phyloP scores from a whole-genome alignment of 495 filamentous ascomycete species.

The Pyrenula aspistea region DNA sequence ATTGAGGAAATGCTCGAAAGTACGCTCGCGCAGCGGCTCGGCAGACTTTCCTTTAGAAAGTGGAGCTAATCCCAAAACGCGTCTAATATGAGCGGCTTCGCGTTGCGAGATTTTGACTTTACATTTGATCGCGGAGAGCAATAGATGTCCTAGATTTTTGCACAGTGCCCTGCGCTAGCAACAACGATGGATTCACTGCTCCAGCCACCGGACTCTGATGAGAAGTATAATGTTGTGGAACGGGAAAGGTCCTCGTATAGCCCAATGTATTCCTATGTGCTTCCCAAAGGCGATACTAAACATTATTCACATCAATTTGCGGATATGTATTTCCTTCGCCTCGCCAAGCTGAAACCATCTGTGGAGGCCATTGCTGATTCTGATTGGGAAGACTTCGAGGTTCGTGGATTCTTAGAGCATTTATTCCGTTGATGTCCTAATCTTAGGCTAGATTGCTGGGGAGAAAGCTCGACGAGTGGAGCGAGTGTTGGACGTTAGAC shows the following conservation, averaged over 20 bases:
- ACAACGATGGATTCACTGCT: not conserved
- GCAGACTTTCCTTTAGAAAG: not conserved
- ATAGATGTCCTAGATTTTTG: too few species aligned
- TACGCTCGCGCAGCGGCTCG: too few species aligned
- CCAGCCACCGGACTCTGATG: slow-evolving; percentile 17
- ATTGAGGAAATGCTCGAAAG: too few species aligned
- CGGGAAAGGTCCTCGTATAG: slow-evolving; percentile 56
- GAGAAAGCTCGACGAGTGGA: slow-evolving; percentile 67
- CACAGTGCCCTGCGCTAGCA: not conserved
- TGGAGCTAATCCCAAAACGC: not conserved
- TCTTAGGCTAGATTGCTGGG: slow-evolving; percentile 47
- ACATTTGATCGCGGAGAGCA: too few species aligned
- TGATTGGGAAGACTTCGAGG: slow-evolving; percentile 60
- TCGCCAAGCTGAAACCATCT: slow-evolving; percentile 74
- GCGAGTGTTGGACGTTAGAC: slow-evolving; percentile 85
- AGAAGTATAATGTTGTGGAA: slow-evolving; percentile 26
- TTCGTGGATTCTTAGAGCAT: slow-evolving; percentile 22
- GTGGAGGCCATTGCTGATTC: slow-evolving; percentile 62
- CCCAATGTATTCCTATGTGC: slow-evolving; percentile 57
- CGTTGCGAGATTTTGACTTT: too few species aligned
- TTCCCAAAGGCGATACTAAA: slow-evolving; percentile 54
- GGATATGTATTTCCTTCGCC: slow-evolving; percentile 91
- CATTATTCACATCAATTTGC: slow-evolving; percentile 92
- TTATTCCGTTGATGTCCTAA: not conserved
- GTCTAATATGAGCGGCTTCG: not conserved